Evolutionary conservation across 2,329 filamentous ascomycete species (phyloP).

Genomic region (Herpotrichia juniperi): DNA sequence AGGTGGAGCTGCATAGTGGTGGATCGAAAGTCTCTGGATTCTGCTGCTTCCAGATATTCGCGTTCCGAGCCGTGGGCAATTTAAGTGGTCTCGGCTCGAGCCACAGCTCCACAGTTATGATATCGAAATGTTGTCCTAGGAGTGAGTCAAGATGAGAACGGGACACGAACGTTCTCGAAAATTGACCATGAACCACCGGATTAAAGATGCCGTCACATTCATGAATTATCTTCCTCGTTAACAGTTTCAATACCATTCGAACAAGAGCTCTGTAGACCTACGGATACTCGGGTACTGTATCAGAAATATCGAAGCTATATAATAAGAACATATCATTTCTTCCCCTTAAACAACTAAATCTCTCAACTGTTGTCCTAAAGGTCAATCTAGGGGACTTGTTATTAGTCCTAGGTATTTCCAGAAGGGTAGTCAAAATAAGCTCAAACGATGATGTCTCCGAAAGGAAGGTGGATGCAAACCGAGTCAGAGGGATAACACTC

Average conservation of each 20-base stretch:
- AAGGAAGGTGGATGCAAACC: not conserved
- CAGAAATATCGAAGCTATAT: not conserved
- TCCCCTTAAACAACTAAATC: too few relatives aligned
- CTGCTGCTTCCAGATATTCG: not conserved
- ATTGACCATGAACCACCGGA: slow-evolving; percentile 1
- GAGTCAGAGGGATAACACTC: not conserved
- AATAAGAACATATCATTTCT: not conserved
- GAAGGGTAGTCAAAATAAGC: not conserved
- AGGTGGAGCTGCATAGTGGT: not conserved
- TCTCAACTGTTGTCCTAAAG: not conserved
- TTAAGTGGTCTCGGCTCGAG: slow-evolving; percentile 5
- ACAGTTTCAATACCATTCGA: not conserved
- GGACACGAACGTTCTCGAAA: not conserved
- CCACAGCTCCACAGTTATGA: slow-evolving; percentile 1
- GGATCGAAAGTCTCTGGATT: not conserved
- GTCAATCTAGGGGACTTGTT: not conserved
- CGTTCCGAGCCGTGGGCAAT: slow-evolving; percentile 15
- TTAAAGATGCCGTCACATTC: not conserved
- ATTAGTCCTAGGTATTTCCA: not conserved
- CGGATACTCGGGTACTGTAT: not conserved
- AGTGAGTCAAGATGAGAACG: slow-evolving; percentile 4
- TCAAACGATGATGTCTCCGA: not conserved
- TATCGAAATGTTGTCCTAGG: slow-evolving; percentile 4
- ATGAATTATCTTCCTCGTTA: not conserved
- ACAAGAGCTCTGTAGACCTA: not conserved